Evolutionary conservation across 768 basidiomycete genomes (phyloP), one percentile per base, ranked within the genome.

Genomic region (Gymnopilus dilepis): DNA sequence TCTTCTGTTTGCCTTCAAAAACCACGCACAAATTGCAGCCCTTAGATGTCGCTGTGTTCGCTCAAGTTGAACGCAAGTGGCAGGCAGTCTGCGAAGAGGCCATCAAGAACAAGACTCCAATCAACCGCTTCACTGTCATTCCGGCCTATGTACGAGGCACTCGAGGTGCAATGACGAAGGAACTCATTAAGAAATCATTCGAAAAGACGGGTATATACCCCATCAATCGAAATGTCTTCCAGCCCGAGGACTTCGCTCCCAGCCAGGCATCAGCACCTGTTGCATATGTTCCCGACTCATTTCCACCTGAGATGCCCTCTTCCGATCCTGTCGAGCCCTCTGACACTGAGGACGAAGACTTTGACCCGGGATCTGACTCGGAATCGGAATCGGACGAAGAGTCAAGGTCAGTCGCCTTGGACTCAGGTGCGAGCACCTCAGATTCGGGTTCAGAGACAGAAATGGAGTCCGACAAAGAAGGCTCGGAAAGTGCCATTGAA

Each of bases 21-120:
- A 72, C 67, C 0, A 78, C 75, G 0, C 76, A 78, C 60, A 61
- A 70, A 19, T 67, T 76, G 0, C 79, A 80, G 64, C 77, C 78
- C 2, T 70, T 77, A 21, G 73, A 80, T 67, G 75, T 80, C 47
- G 71, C 67, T 0, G 65, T 77, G 37, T 79, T 67, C 41, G 9
- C 34, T 2, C 17, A 13, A 1, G 50, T 67, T 13, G 55, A 64
- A 37, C 19, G 21, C 6, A 37, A 55, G 31, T 67, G 65, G 63
- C 37, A 51, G 21, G 21, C 54, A 7, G 34, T 52, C 43, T 50
- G 40, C 24, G 50, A 55, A 21, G 43, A 48, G n/a, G 21, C 38
- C 34, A 38, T 61, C 21, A 28, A 31, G 7, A 37, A 59, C 31
- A n/a, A 50, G 13, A 38, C 47, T 31, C 38, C 54, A 37, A 63